phyloP scores from a whole-genome alignment of 2,329 filamentous ascomycete genomes.

The Podosphaera aphanis region DNA sequence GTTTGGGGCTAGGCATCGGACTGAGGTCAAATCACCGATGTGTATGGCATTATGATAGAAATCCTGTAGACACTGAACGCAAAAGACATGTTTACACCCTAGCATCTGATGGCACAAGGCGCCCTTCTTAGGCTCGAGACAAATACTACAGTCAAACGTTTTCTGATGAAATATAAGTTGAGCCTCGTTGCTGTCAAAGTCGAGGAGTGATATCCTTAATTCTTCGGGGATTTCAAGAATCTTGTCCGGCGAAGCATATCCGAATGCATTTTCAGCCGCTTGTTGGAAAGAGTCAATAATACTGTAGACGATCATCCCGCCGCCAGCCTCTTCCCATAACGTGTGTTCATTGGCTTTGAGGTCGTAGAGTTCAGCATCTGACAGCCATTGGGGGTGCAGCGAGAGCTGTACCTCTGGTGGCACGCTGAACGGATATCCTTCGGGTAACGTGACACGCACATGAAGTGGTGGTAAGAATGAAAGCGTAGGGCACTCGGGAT shows the following conservation, averaged over 20 bases:
- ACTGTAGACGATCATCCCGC: slow-evolving; percentile 32
- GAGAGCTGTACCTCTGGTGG: slow-evolving; percentile 28
- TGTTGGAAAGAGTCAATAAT: slow-evolving; percentile 41
- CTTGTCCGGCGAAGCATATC: slow-evolving; percentile 25
- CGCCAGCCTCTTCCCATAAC: slow-evolving; percentile 40
- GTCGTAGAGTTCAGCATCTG: slow-evolving; percentile 21
- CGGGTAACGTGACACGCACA: slow-evolving; percentile 29
- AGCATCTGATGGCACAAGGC: slow-evolving; percentile 56
- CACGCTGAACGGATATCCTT: slow-evolving; percentile 29
- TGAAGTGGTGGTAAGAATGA: slow-evolving; percentile 32
- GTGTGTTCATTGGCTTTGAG: slow-evolving; percentile 27
- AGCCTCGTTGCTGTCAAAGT: slow-evolving; percentile 55
- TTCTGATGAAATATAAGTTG: slow-evolving; percentile 55
- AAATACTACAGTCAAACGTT: slow-evolving; percentile 74
- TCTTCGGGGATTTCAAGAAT: slow-evolving; percentile 28
- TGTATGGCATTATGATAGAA: slow-evolving; percentile 77
- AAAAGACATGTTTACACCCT: slow-evolving; percentile 80
- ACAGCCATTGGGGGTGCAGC: slow-evolving; percentile 34
- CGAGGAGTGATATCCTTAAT: slow-evolving; percentile 48
- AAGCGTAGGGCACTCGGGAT: slow-evolving; percentile 12
- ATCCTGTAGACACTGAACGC: slow-evolving; percentile 61
- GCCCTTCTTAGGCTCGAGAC: slow-evolving; percentile 85
- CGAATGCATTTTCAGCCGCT: slow-evolving; percentile 35
- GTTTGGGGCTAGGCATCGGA: slow-evolving; percentile 58
- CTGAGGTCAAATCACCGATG: slow-evolving; percentile 56